phyloP scores from a whole-genome alignment of 768 basidiomycete species.

The Serendipita indica region DNA sequence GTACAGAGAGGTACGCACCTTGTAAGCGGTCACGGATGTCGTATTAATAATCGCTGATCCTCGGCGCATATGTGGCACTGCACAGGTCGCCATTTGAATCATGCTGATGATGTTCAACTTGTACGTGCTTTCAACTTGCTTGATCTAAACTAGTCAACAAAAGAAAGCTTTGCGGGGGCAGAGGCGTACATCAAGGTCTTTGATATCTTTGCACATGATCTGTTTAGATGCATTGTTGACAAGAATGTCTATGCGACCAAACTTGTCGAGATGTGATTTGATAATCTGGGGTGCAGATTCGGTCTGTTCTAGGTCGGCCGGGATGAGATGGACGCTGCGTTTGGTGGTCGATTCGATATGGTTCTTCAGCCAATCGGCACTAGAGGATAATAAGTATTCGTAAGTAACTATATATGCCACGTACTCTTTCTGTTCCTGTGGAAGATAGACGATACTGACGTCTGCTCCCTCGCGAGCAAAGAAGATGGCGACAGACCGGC shows the following conservation, averaged over 20 bases:
- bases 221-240: slow-evolving; percentile 45
- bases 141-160: slow-evolving; percentile 18
- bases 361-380: slow-evolving; percentile 33
- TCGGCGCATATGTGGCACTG: slow-evolving; percentile 43
- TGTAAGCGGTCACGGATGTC: slow-evolving; percentile 41
- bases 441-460: slow-evolving; percentile 33
- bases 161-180: no score
- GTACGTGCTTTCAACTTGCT: slow-evolving; percentile 41
- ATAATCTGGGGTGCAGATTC: slow-evolving; percentile 31
- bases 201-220: slow-evolving; percentile 30
- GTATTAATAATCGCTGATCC: slow-evolving; percentile 49
- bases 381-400: neutral
- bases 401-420: neutral
- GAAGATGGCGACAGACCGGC: slow-evolving; percentile 15
- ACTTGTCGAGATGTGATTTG: slow-evolving; percentile 32
- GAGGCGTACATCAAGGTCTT: slow-evolving; percentile 24
- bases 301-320: slow-evolving; percentile 30
- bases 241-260: slow-evolving; percentile 36
- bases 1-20: slow-evolving; percentile 20
- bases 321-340: slow-evolving; percentile 22
- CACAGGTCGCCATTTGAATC: slow-evolving; percentile 42
- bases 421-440: slow-evolving; percentile 37
- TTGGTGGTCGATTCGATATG: slow-evolving; percentile 30
- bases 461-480: slow-evolving; percentile 30
- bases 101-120: slow-evolving; percentile 42